These are phyloP conservation scores for Henningerozyma blattae DNA, from an alignment of 805 yeast genomes.

Conservation along the genomic window DNA sequence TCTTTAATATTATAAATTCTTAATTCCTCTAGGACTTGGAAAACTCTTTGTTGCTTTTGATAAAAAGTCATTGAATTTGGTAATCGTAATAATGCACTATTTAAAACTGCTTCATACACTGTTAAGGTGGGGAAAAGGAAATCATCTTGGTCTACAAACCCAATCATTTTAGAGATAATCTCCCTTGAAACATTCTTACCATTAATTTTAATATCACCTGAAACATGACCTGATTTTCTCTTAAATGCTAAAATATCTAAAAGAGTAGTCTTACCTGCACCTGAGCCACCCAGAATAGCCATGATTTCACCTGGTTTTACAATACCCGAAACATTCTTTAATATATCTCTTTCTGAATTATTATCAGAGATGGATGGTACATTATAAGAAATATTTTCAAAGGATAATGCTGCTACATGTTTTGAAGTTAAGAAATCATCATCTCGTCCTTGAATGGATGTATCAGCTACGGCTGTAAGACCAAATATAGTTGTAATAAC, in stretches of 20 bases:
- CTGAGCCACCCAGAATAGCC: constrained; percentile 98
- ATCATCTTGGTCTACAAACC: constrained; percentile 96
- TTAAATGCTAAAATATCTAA: constrained; percentile 86
- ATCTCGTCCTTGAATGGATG: constrained; percentile 7
- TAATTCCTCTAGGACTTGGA: constrained; percentile 75
- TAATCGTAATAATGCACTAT: constrained; percentile 78
- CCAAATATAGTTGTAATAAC: no score
- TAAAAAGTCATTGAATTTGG: constrained; percentile 68
- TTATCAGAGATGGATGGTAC: constrained; percentile 6
- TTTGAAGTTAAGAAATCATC: constrained; percentile 34
- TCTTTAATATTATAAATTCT: constrained; percentile 77
- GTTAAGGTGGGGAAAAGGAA: constrained; percentile 83
- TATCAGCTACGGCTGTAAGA: constrained; percentile 1
- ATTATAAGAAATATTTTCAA: constrained; percentile 55
- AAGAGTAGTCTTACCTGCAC: constrained; percentile 94
- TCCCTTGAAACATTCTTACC: constrained; percentile 34
- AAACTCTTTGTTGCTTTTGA: constrained; percentile 66
- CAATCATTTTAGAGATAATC: constrained; percentile 57
- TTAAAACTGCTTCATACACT: constrained; percentile 88
- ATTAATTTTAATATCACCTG: constrained; percentile 65
- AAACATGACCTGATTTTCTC: constrained; percentile 58
- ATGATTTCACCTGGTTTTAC: constrained; percentile 80
- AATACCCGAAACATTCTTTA: constrained; percentile 57
- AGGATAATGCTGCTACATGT: constrained; percentile 64
- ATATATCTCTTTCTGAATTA: constrained; percentile 28